A percentile compares a stretch with the other conserved stretches of the same genome.
These are phyloP conservation scores for Mariannaea sp. DNA, from an alignment of 2,329 filamentous ascomycete genomes.

Conservation along the genomic window DNA sequence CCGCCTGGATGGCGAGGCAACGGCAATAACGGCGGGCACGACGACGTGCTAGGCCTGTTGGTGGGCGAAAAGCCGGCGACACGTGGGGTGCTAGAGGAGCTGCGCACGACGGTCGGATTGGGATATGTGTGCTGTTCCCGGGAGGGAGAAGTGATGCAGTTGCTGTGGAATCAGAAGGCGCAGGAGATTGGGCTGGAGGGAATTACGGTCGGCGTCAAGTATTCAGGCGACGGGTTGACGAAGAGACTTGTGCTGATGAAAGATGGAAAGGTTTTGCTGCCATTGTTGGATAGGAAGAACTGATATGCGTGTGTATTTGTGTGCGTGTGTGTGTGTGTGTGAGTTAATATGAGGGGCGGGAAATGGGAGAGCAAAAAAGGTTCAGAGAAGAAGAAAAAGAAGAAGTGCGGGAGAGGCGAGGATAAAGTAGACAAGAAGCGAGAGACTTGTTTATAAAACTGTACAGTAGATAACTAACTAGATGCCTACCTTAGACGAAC, in stretches of 20 bases:
- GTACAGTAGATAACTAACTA: too few species aligned
- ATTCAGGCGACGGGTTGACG: constrained; percentile 42
- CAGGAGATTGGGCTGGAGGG: constrained; percentile 66
- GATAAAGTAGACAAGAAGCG: too few species aligned
- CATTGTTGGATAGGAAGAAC: constrained; percentile 23
- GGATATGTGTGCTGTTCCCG: constrained; percentile 67
- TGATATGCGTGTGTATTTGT: too few species aligned
- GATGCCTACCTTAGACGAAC: too few species aligned
- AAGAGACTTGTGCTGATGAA: constrained; percentile 56
- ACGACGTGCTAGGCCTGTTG: constrained; percentile 71
- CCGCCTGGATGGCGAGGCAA: constrained; percentile 74
- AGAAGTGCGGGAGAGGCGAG: too few species aligned
- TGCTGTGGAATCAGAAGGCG: constrained; percentile 73
- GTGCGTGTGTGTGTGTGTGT: not conserved
- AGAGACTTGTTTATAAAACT: too few species aligned
- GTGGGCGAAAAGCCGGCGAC: constrained; percentile 73
- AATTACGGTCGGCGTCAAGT: constrained; percentile 55
- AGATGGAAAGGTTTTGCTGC: constrained; percentile 51
- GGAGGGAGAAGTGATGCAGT: constrained; percentile 65
- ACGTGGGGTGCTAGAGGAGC: constrained; percentile 74
- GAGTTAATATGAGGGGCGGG: not conserved
- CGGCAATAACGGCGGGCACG: too few species aligned
- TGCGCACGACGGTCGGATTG: constrained; percentile 71
- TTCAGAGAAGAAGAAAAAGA: too few species aligned
- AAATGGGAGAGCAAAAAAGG: not conserved